Evolutionary conservation across 2,329 filamentous ascomycete species (phyloP), one percentile per base, ranked within the genome.

Genomic region (Pseudocercospora pini-densiflorae): DNA sequence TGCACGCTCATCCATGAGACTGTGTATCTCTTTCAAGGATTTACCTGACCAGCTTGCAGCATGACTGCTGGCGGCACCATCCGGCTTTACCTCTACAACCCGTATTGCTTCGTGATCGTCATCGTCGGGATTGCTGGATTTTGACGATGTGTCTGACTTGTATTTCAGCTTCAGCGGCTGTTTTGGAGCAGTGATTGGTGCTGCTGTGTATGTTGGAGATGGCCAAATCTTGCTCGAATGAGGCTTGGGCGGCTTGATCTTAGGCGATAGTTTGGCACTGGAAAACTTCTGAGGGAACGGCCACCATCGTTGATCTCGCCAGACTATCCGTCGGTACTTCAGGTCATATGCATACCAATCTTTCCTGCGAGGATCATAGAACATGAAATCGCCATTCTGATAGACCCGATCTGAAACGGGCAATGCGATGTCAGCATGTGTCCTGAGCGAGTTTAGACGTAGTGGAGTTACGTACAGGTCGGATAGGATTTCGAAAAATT

Each of bases 331-430:
- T 3, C 65, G 65, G 58, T 59, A 6, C 10, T 49, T 45, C 61
- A 67, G 49, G 40, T 67, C 65, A 21, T 67, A 67, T 43, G 23
- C 31, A 45, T 67, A 67, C 61, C 61, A 67, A 27, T 67, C 61
- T 24, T 63, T 58, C 31, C 65, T 59, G 1, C 61, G 61, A 2
- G 65, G 27, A 21, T 67, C 65, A 45, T 62, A 67, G 61, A 67
- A 67, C 23, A 63, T 60, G 49, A 63, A 45, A 16, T 67, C 65
- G 36, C 65, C 65, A 29, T 62, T 60, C 23, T 67, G 55, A 10
- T 67, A 67, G 27, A 67, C 58, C 36, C 65, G 55, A 33, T 64
- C 40, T 43, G 40, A 5, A 4, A n/a, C 5, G 19, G n/a, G 40
- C 16, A 43, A 16, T 43, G 40, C 40, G 19, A 43, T 8, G 16